Evolutionary conservation across 106 monocot species (phyloP).

Genomic region (Platanthera guangdongensis): DNA sequence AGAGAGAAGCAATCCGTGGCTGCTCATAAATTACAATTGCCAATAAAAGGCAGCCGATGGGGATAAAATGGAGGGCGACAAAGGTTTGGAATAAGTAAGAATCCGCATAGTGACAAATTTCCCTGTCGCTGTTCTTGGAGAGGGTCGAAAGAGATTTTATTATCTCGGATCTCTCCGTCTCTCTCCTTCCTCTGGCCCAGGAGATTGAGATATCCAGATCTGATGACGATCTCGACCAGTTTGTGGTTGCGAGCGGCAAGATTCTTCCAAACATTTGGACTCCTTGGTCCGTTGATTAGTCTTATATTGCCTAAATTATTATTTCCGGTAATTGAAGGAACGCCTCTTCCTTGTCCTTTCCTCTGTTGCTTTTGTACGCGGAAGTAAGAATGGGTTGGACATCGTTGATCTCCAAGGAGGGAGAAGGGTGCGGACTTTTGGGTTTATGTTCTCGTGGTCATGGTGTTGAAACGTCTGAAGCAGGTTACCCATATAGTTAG

Average conservation of each 20-base stretch:
- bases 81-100: neutral
- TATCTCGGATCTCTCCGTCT: conserved; percentile 2
- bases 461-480: neutral
- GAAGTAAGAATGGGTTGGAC: neutral
- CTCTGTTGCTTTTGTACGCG: neutral
- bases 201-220: conserved; percentile 7
- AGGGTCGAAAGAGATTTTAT: conserved; percentile 6
- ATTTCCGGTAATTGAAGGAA: neutral
- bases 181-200: neutral
- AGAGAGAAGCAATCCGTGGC: neutral
- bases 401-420: neutral
- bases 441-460: neutral
- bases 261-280: conserved; percentile 4
- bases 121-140: neutral
- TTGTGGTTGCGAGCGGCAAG: neutral
- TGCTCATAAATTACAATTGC: neutral
- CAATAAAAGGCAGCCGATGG: conserved; percentile 3
- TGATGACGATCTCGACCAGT: neutral
- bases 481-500: neutral
- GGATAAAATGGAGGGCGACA: neutral
- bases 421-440: neutral
- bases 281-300: neutral
- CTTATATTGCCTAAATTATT: neutral
- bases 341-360: neutral
- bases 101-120: neutral